Evolutionary conservation across 2,329 filamentous ascomycete species (phyloP), one percentile per base, ranked within the genome.

Genomic region (Chrysosporium keratinophilum): DNA sequence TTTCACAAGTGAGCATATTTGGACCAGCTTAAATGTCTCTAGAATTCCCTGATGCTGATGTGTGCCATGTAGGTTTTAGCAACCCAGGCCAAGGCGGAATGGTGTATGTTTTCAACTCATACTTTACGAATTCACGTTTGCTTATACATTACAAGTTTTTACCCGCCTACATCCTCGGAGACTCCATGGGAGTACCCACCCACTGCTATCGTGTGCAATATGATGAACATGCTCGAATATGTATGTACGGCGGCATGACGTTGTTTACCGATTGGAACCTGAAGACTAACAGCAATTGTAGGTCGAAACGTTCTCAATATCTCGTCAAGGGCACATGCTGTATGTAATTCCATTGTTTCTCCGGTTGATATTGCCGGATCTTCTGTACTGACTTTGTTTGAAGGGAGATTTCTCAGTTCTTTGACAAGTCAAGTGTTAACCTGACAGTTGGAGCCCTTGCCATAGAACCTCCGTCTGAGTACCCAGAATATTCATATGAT

Each of bases 221-320:
- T 28, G 23, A 28, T 28, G 23, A 28, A 28, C 23, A 28, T 28
- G 23, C 23, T 28, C 23, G 23, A 59, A 33, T 58, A 50, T 52
- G 57, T 59, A 55, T 43, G 56, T 57, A 10, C 17, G 11, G 12
- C 9, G 17, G 7, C 23, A 14, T 20, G 52, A 44, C 1, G 5
- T 1, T 31, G 33, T 23, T 15, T 40, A 28, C 12, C 33, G 6
- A 1, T 35, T 40, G n/a, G 19, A 34, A 23, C 20, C 15, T n/a
- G 17, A n/a, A 34, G 31, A n/a, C 50, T 54, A 31, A 56, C 23
- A 2, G 31, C 14, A 20, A 41, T 4, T 2, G 19, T 53, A 71
- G 69, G 50, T 71, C 12, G 65, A 65, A 3, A 69, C 68, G 1
- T 59, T 71, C 19, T 68, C 68, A 3, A 53, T 71, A 19, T 69